Evolutionary conservation across 2,329 filamentous ascomycete genomes (phyloP).

Genomic region (Periglandula ipomoeae): DNA sequence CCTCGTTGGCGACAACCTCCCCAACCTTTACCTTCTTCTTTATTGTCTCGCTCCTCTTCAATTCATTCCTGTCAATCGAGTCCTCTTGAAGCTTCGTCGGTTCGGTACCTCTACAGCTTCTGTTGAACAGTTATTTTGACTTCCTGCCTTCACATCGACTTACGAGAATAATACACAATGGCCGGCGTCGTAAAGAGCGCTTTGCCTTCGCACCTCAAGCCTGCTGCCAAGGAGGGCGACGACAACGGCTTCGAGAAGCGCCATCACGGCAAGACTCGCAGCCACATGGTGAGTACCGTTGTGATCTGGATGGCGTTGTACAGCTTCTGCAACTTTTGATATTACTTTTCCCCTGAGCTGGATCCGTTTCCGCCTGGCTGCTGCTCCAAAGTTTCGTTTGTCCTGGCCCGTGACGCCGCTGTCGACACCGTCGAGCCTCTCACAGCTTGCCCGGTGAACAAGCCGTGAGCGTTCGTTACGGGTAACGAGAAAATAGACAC

Average conservation of each 20-base stretch:
- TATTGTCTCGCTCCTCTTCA: not conserved
- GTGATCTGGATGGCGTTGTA: not conserved
- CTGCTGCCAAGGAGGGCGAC: slow-evolving; percentile 34
- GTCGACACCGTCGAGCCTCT: not conserved
- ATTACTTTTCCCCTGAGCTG: not conserved
- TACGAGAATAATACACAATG: slow-evolving; percentile 39
- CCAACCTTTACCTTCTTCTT: not conserved
- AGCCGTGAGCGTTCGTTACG: not conserved
- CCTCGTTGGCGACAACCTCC: slow-evolving; percentile 4
- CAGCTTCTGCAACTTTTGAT: not conserved
- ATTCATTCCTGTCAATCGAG: not conserved
- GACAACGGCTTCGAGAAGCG: slow-evolving; percentile 47
- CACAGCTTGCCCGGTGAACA: not conserved
- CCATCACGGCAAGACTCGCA: slow-evolving; percentile 78
- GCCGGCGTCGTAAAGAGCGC: slow-evolving; percentile 63
- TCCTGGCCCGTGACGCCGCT: not conserved
- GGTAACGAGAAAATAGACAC: not conserved
- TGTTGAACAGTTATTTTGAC: not conserved
- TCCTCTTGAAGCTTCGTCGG: not conserved
- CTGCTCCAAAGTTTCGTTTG: not conserved
- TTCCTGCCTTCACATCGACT: not conserved
- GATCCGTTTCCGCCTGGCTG: not conserved
- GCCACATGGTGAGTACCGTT: slow-evolving; percentile 63
- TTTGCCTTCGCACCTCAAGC: slow-evolving; percentile 77
- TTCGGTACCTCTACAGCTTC: not conserved